These are phyloP conservation scores for Eucalyptus cloeziana DNA, from an alignment of 345 rosid genomes.

Conservation along the genomic window DNA sequence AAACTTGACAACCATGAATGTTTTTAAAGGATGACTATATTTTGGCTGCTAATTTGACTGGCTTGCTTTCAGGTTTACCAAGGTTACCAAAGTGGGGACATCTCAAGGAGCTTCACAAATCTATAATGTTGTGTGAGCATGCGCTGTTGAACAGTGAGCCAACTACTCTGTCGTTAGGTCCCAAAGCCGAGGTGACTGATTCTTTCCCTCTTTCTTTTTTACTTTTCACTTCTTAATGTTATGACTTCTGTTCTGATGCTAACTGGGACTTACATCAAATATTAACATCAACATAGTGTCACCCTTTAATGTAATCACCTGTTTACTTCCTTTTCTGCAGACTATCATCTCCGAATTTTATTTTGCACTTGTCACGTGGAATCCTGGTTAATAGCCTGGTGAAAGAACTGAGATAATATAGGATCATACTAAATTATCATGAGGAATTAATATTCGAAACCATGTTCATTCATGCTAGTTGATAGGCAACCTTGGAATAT, in stretches of 20 bases:
- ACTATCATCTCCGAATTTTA: not conserved
- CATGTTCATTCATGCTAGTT: not conserved
- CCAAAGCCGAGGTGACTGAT: slow-evolving; percentile 48
- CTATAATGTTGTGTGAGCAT: slow-evolving; percentile 68
- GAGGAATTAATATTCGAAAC: not conserved
- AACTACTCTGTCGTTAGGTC: slow-evolving; percentile 43
- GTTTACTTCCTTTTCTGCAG: not conserved
- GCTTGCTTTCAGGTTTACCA: slow-evolving; percentile 46
- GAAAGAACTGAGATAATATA: not conserved
- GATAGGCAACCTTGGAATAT: not conserved
- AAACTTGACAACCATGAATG: not conserved
- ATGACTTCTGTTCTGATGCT: not conserved
- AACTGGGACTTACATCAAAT: not conserved
- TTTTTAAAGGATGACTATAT: not conserved
- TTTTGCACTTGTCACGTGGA: not conserved
- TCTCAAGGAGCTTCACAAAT: slow-evolving; percentile 75
- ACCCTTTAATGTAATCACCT: not conserved
- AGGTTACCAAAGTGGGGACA: slow-evolving; percentile 97
- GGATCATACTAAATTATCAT: not conserved
- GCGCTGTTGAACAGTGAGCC: slow-evolving; percentile 46
- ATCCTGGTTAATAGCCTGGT: not conserved
- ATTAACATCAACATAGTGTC: not conserved
- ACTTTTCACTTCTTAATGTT: not conserved
- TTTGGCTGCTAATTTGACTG: not conserved
- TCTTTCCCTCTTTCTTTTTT: not conserved